A percentile compares a stretch with the other conserved stretches of the same genome.
These are phyloP conservation scores for Lasiodiplodia hormozganensis DNA, from an alignment of 2,329 filamentous ascomycete genomes.

Conservation along the genomic window DNA sequence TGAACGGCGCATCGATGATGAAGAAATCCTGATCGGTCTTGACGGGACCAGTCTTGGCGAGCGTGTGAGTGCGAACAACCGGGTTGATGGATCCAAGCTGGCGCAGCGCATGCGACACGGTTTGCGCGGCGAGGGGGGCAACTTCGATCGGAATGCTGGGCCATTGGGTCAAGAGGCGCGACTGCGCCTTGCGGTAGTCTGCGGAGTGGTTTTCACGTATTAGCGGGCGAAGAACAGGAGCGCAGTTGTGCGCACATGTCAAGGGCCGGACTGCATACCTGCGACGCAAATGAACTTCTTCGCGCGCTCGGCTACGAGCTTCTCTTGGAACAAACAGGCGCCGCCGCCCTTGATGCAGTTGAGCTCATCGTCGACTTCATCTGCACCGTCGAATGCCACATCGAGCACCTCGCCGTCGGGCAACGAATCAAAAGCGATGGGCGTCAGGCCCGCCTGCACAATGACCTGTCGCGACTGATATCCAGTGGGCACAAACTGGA, in stretches of 20 bases:
- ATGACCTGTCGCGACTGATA: constrained; percentile 91
- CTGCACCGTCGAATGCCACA: constrained; percentile 93
- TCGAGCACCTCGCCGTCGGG: constrained; percentile 73
- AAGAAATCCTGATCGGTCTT: constrained; percentile 87
- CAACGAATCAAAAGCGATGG: constrained; percentile 79
- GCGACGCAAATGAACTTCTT: constrained; percentile 89
- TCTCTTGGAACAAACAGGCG: constrained; percentile 97
- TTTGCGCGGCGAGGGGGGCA: constrained; percentile 79
- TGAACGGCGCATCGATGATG: constrained; percentile 92
- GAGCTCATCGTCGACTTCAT: constrained; percentile 92
- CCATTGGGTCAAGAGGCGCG: constrained; percentile 77
- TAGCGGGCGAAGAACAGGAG: neutral
- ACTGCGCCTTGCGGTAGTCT: constrained; percentile 91
- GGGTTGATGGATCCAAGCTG: constrained; percentile 76
- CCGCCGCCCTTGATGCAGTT: constrained; percentile 99
- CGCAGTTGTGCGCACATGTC: neutral
- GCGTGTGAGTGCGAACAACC: constrained; percentile 72
- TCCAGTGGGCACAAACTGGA: constrained; percentile 91
- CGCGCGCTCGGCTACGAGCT: constrained; percentile 85
- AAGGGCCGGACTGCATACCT: constrained; percentile 56
- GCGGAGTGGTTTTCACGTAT: constrained; percentile 20
- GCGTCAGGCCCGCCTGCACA: constrained; percentile 74
- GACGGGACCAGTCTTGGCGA: constrained; percentile 81
- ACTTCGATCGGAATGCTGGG: constrained; percentile 92
- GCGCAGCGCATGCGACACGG: constrained; percentile 75